phyloP scores from a whole-genome alignment of 1,284 basidiomycete genomes.

The Sanghuangporus sanghuang region DNA sequence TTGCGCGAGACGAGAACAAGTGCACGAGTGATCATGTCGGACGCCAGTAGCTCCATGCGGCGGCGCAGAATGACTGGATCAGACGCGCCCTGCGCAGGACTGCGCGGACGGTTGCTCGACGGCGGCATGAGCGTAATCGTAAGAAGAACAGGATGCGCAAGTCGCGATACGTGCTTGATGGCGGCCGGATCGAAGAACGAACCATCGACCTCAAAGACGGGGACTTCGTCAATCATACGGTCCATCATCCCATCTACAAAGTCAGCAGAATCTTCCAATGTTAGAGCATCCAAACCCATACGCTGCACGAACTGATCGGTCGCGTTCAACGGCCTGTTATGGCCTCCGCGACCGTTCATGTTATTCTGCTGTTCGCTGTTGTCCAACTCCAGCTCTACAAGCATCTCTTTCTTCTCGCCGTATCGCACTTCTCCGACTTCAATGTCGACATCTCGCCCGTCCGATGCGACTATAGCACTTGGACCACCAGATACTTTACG shows the following conservation, averaged over 20 bases:
- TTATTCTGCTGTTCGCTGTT: conserved; percentile 52
- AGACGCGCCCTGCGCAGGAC: conserved; percentile 46
- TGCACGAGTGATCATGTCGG: conserved; percentile 92
- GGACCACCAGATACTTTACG: conserved; percentile 87
- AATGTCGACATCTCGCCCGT: conserved; percentile 91
- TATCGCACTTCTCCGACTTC: conserved; percentile 91
- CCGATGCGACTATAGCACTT: conserved; percentile 74
- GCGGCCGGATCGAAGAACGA: conserved; percentile 87
- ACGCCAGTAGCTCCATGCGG: conserved; percentile 87
- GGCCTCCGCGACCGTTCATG: conserved; percentile 22
- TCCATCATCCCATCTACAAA: conserved; percentile 85
- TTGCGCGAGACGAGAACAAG: conserved; percentile 84
- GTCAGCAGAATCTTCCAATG: conserved; percentile 65
- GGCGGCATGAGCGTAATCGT: conserved; percentile 81
- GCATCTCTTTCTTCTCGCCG: conserved; percentile 90
- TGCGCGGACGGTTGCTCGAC: conserved; percentile 33
- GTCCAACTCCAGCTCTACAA: conserved; percentile 89
- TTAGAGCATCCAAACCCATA: conserved; percentile 70
- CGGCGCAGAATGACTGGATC: conserved; percentile 88
- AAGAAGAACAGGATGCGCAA: conserved; percentile 84
- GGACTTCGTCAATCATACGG: conserved; percentile 88
- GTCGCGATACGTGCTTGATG: conserved; percentile 73
- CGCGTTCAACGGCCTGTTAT: conserved; percentile 49
- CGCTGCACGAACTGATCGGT: conserved; percentile 78
- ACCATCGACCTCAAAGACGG: conserved; percentile 88